phyloP scores from a whole-genome alignment of 768 basidiomycete genomes.

The Auriculariales sp. region DNA sequence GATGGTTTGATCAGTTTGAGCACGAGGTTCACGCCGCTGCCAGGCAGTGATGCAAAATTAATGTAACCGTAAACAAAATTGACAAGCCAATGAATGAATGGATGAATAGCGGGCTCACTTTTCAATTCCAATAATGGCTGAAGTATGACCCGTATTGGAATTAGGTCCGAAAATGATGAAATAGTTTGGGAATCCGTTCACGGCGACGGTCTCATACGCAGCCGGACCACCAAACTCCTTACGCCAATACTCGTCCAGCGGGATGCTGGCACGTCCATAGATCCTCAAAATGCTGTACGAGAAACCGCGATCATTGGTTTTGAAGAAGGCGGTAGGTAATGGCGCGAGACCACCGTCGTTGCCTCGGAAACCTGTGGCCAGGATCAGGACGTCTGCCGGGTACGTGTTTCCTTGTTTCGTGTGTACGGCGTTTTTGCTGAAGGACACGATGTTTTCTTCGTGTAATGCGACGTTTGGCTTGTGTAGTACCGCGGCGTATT shows the following conservation, averaged over 20 bases:
- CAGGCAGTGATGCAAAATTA: too few species aligned
- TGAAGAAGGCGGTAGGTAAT: too few species aligned
- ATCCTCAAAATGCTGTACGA: conserved; percentile 10
- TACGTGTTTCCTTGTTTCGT: conserved; percentile 5
- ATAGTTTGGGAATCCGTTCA: conserved; percentile 8
- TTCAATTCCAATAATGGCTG: conserved; percentile 12
- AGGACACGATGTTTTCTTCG: conserved; percentile 7
- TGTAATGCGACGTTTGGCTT: conserved; percentile 8
- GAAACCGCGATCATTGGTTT: too few species aligned
- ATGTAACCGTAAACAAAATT: too few species aligned
- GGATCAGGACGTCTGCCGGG: conserved; percentile 12
- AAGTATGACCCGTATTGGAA: conserved; percentile 11
- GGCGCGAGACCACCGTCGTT: not conserved
- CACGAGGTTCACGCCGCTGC: conserved; percentile 1
- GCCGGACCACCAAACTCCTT: conserved; percentile 4
- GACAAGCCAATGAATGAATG: not conserved
- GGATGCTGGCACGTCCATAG: conserved; percentile 8
- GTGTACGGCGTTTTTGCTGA: conserved; percentile 6
- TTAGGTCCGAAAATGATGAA: conserved; percentile 12
- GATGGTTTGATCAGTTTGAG: conserved; percentile 8
- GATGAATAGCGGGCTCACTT: not conserved
- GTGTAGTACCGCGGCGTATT: conserved; percentile 9
- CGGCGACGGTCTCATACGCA: conserved; percentile 5
- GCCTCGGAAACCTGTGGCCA: conserved; percentile 8
- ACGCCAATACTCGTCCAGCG: conserved; percentile 9